phyloP scores from a whole-genome alignment of 2,329 filamentous ascomycete genomes.

The Fusarium sterilihyphosum region DNA sequence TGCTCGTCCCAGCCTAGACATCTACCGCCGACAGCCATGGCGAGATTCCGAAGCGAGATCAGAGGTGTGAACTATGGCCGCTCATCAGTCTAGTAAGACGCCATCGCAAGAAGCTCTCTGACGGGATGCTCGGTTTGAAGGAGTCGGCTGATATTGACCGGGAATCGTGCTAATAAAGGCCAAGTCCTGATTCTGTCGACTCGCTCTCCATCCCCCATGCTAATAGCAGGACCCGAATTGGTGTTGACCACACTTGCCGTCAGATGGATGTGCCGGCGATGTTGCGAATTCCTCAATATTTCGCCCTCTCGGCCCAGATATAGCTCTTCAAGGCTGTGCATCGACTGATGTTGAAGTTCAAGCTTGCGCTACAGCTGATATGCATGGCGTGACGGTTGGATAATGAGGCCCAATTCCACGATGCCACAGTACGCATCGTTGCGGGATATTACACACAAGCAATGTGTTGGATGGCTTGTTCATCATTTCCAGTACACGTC shows the following conservation, averaged over 20 bases:
- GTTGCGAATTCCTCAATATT: neutral
- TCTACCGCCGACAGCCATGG: neutral
- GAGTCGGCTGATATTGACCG: neutral
- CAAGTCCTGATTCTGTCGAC: neutral
- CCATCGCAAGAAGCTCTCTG: neutral
- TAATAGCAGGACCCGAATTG: neutral
- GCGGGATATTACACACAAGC: no score
- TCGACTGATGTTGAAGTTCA: neutral
- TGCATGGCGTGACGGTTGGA: neutral
- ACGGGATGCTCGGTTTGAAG: neutral
- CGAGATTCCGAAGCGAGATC: neutral
- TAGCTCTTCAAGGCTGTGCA: neutral
- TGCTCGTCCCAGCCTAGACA: neutral
- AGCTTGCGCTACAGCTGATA: no score
- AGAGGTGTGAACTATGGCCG: neutral
- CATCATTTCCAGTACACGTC: constrained; percentile 69
- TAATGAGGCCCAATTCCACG: neutral
- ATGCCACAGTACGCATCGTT: neutral
- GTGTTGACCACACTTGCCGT: no score
- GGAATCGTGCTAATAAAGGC: neutral
- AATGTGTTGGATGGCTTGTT: neutral
- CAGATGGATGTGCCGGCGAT: no score
- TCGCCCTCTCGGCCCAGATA: neutral
- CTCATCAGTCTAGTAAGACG: neutral
- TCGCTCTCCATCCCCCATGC: neutral